phyloP scores from a whole-genome alignment of 345 rosid genomes.

The Eucalyptus tenuipes region DNA sequence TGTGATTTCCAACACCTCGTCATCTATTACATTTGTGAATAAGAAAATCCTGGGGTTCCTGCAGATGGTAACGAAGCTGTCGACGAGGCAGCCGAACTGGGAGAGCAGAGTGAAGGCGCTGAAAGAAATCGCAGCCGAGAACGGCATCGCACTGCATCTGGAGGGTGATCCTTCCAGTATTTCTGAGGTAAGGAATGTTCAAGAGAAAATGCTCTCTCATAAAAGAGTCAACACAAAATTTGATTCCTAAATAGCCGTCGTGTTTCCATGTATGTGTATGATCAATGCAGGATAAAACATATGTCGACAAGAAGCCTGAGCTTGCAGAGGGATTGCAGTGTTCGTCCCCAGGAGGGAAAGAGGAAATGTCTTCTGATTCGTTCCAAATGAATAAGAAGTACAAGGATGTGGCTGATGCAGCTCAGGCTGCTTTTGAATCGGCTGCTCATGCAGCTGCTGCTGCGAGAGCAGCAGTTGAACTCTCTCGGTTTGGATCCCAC shows the following conservation, averaged over 20 bases:
- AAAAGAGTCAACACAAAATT: not conserved
- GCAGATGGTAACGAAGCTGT: conserved; percentile 50
- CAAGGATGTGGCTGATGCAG: conserved; percentile 89
- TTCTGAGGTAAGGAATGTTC: conserved; percentile 16
- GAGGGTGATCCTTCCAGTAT: conserved; percentile 19
- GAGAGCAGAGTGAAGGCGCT: conserved; percentile 49
- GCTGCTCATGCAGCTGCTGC: conserved; percentile 91
- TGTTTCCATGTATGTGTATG: not conserved
- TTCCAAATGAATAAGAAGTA: conserved; percentile 33
- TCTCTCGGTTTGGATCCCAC: conserved; percentile 34
- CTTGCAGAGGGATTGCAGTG: not conserved
- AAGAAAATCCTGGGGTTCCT: not conserved
- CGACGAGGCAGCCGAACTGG: conserved; percentile 39
- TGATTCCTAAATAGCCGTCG: not conserved
- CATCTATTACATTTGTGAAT: not conserved
- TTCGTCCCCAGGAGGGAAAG: not conserved
- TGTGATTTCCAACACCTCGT: not conserved
- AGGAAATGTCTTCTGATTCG: conserved; percentile 17
- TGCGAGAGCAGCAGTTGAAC: conserved; percentile 91
- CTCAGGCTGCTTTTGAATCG: conserved; percentile 85
- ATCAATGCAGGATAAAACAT: not conserved
- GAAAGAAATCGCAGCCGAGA: conserved; percentile 63
- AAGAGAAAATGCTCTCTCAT: not conserved
- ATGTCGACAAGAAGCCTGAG: not conserved
- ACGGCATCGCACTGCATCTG: conserved; percentile 21